Base-by-base conservation (phyloP, 164 flowering plant species). In the Liquidambar formosana region DNA sequence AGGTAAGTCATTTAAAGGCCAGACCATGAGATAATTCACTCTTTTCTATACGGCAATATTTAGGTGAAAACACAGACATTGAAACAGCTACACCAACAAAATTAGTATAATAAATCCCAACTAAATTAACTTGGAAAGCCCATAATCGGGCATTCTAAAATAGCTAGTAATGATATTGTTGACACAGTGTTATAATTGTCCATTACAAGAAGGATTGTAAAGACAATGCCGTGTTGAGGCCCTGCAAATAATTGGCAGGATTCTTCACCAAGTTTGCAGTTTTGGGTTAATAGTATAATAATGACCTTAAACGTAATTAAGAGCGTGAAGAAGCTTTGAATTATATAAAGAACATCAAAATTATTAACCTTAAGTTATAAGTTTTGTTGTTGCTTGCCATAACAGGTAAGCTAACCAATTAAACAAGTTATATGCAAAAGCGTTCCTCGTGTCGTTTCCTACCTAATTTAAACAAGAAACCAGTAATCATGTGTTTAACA, bases 321-420 rank as follows among this genome's bases (percentile, higher is more conserved):
- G n/a, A n/a, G n/a, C n/a, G 21, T 11, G 27, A 23, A 61, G 48
- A 52, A 48, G 13, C 16, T 21, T 51, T 47, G 67, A 45, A 54
- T 56, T 61, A 25, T 23, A 63, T 21, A 25, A 16, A 67, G 43
- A 33, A 65, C 27, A 12, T 15, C 60, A 9, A 28, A 64, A 28
- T 6, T n/a, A 22, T 12, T 3, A 65, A 43, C 11, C 73, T 63
- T 76, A 61, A 57, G 47, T 72, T 76, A 18, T 22, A 76, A 68
- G 75, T 52, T 26, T 48, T 53, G 0, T 63, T 60, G 22, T 67
- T 66, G 61, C 73, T 77, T 65, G 70, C 57, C 43, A 71, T 63
- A 47, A 57, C 68, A 75, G 74, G 47, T 62, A 59, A 73, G 57
- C 49, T 66, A 63, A 16, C 66, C 26, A 41, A 26, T 44, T n/a